Evolutionary conservation across 192 early-diverging fungal genomes (phyloP).

Genomic region (Mortierella hygrophila): DNA sequence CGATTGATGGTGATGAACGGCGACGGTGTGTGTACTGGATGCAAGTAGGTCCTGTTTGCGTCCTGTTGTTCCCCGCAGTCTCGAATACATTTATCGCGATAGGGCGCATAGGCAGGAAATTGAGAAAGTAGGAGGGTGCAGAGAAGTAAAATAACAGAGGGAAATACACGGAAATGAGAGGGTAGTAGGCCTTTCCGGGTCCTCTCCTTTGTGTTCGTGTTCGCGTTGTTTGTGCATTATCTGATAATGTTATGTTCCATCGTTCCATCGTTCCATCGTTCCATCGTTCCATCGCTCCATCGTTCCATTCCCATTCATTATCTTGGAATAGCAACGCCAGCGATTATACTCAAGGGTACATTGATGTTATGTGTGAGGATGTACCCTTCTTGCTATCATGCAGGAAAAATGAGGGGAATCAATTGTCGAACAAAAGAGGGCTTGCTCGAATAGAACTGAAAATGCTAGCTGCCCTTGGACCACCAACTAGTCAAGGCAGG

Average conservation of each 20-base stretch:
- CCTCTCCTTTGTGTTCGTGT: not conserved
- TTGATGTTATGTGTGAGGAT: no score
- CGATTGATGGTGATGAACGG: not conserved
- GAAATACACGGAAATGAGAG: not conserved
- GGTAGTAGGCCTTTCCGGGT: not conserved
- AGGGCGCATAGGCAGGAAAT: no score
- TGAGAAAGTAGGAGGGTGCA: no score
- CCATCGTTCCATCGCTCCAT: not conserved
- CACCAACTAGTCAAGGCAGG: no score
- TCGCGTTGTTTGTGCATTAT: not conserved
- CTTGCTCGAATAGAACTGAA: no score
- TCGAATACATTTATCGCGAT: no score
- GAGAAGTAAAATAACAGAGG: no score
- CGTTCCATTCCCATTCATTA: not conserved
- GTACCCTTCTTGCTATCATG: no score
- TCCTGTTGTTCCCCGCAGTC: not conserved
- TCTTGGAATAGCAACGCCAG: not conserved
- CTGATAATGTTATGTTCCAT: not conserved
- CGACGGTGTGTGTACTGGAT: no score
- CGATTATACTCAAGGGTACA: not conserved
- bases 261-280: not conserved
- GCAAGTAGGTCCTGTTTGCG: not conserved
- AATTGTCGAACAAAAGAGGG: no score
- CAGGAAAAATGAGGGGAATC: no score
- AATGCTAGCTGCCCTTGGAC: no score